Evolutionary conservation across 169 alveolate species (phyloP).

Genomic region (Ichthyophthirius multifiliis): DNA sequence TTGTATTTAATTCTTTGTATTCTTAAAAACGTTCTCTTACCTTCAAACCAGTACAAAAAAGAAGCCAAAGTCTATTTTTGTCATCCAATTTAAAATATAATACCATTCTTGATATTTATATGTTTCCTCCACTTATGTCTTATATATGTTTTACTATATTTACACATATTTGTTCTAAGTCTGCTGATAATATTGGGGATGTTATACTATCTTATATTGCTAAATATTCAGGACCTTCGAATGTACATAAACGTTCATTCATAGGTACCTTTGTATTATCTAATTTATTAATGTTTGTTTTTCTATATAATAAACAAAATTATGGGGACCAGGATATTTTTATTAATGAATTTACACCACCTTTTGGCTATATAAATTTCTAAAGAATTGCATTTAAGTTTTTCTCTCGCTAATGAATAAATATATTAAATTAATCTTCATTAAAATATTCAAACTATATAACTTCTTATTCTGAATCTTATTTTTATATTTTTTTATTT

Average conservation of each 20-base stretch:
- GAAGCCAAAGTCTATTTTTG: constrained; percentile 64
- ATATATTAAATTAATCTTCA: constrained; percentile 50
- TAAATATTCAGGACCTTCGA: constrained; percentile 78
- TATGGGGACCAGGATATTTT: constrained; percentile 59
- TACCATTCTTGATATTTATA: constrained; percentile 68
- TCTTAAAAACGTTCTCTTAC: constrained; percentile 44
- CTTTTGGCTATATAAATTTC: constrained; percentile 60
- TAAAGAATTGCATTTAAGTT: constrained; percentile 49
- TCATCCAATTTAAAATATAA: constrained; percentile 75
- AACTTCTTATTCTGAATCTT: constrained; percentile 35
- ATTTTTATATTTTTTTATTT: background rate
- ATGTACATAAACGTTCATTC: constrained; percentile 70
- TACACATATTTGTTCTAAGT: constrained; percentile 60
- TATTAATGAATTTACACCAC: constrained; percentile 40
- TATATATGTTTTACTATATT: constrained; percentile 65
- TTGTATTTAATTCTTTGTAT: background rate
- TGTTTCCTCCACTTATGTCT: constrained; percentile 67
- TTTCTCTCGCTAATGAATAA: constrained; percentile 44
- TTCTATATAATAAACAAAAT: constrained; percentile 56
- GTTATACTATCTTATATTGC: constrained; percentile 59
- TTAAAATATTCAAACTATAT: constrained; percentile 60
- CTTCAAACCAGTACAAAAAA: constrained; percentile 64
- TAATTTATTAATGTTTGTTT: constrained; percentile 50
- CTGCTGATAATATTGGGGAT: constrained; percentile 64
- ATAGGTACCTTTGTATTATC: constrained; percentile 50